These are phyloP conservation scores for Chrysosporium queenslandicum DNA, from an alignment of 2,329 filamentous ascomycete species.

Conservation along the genomic window DNA sequence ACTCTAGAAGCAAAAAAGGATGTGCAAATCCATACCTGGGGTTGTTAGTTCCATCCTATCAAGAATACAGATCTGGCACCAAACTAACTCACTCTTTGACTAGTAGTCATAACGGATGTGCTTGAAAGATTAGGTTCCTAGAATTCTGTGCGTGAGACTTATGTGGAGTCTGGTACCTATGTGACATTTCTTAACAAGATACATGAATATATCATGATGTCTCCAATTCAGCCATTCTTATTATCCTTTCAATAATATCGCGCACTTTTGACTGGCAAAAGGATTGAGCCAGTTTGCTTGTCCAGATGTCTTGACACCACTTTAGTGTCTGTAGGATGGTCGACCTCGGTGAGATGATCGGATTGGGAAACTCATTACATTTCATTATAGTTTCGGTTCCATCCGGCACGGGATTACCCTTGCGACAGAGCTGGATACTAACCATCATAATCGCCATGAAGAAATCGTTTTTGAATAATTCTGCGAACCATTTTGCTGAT, in stretches of 20 bases:
- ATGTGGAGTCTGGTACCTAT: no score
- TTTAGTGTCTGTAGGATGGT: slow-evolving; percentile 18
- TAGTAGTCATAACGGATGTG: no score
- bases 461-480: slow-evolving; percentile 20
- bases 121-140: no score
- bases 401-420: slow-evolving; percentile 12
- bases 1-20: no score
- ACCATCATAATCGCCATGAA: slow-evolving; percentile 18
- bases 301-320: slow-evolving; percentile 31
- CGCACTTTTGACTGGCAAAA: slow-evolving; percentile 9
- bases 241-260: slow-evolving; percentile 8
- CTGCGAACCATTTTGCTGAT: slow-evolving; percentile 16
- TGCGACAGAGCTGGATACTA: slow-evolving; percentile 16
- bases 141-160: no score
- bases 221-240: background rate
- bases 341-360: slow-evolving; percentile 16
- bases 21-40: no score
- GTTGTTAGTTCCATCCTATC: no score
- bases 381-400: background rate
- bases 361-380: background rate
- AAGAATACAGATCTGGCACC: no score
- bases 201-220: background rate
- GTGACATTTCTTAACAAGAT: no score
- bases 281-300: slow-evolving; percentile 36
- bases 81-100: no score